Base-by-base conservation (phyloP, 1,284 basidiomycete species). In the Exobasidium rhododendri region DNA sequence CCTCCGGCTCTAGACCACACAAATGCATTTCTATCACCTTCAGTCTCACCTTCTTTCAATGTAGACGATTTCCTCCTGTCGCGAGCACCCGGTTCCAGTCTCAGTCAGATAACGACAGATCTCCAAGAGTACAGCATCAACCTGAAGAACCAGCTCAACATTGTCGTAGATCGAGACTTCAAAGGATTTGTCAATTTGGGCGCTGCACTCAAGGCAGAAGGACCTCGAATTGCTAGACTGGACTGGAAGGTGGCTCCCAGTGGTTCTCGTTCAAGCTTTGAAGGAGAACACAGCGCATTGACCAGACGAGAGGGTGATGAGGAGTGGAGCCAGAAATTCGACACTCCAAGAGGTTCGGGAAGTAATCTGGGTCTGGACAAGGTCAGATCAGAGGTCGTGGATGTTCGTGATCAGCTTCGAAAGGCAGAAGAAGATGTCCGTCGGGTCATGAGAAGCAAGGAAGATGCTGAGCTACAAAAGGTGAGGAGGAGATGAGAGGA, bases 91-190 rank as follows among this genome's bases (percentile, higher is more conserved):
- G 52, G 52, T n/a, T 26, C 52, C n/a, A 26, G 29, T 2, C 52
- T 55, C 22, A 31, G 29, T 26, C 40, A 35, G 31, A 35, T 55
- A n/a, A 55, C 24, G 4, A 26, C 20, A 4, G 32, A 44, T 30
- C 52, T 55, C 14, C 40, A 35, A 44, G 3, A 26, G n/a, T 47
- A 26, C 29, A 44, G n/a, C 17, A 14, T n/a, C 6, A 13, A 20
- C 24, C 57, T 58, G 6, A 47, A 29, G 10, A 30, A 29, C 10
- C 14, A 47, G 45, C 30, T 58, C 6, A 51, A 52, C 14, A 20
- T 17, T 31, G 57, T 58, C 26, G 57, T 58, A 11, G 57, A 58
- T 31, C 11, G 57, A n/a, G 57, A 58, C 29, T 58, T 58, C 32
- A 47, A 44, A 47, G 49, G 28, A 6, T 58, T 58, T 54, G 57